Evolutionary conservation across 148 eudicot species (phyloP).

Genomic region (Vaccinium vitisidaea): DNA sequence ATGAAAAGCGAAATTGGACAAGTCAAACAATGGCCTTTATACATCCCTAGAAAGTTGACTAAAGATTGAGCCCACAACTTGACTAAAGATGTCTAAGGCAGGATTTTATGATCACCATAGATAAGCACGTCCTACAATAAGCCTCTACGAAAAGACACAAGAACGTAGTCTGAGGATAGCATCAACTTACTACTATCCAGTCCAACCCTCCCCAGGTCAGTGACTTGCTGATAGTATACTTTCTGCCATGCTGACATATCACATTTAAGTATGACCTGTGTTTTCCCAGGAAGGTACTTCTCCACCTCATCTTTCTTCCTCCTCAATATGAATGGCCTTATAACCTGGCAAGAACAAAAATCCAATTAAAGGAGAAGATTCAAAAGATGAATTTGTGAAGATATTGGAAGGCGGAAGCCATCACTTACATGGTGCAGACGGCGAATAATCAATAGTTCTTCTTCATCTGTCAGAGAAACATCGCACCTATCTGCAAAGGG

Average conservation of each 20-base stretch:
- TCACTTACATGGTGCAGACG: slow-evolving; percentile 87
- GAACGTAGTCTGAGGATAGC: slow-evolving; percentile 29
- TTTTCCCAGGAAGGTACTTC: slow-evolving; percentile 85
- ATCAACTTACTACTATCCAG: slow-evolving; percentile 59
- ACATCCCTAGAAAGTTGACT: background rate
- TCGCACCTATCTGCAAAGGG: slow-evolving; percentile 94
- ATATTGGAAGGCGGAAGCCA: slow-evolving; percentile 19
- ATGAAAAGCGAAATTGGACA: background rate
- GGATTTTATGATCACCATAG: background rate
- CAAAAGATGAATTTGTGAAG: background rate
- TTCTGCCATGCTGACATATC: slow-evolving; percentile 99
- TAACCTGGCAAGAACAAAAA: slow-evolving; percentile 54
- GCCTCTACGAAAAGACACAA: background rate
- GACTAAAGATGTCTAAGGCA: background rate
- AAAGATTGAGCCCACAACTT: background rate
- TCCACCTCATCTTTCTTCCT: slow-evolving; percentile 99
- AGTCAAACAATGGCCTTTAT: background rate
- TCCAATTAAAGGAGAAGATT: slow-evolving; percentile 7
- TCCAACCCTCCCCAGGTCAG: slow-evolving; percentile 91
- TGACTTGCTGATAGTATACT: slow-evolving; percentile 89
- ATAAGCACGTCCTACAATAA: too few species aligned
- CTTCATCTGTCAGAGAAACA: slow-evolving; percentile 85
- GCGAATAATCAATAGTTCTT: slow-evolving; percentile 85
- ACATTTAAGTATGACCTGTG: slow-evolving; percentile 91
- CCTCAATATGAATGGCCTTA: slow-evolving; percentile 95